Percentiles rank a stretch among this genome's conserved stretches.
phyloP scores from a whole-genome alignment of 345 rosid species.

The Syzygium grande region DNA sequence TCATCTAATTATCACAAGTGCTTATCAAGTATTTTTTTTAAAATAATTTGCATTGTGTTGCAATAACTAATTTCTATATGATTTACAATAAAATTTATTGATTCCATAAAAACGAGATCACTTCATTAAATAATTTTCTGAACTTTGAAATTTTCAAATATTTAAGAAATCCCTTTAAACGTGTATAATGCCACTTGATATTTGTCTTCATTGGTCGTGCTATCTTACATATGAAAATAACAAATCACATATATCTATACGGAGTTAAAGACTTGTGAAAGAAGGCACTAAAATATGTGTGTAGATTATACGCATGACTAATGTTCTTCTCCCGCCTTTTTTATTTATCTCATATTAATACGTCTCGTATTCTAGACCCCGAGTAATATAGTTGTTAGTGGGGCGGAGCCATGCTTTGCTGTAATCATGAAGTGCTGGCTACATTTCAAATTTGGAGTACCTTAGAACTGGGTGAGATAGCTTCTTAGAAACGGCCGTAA shows the following conservation, averaged over 20 bases:
- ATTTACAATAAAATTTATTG: neutral
- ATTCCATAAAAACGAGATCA: neutral
- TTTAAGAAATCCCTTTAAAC: neutral
- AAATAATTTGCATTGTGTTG: no score
- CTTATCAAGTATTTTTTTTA: neutral
- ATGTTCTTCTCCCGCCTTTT: neutral
- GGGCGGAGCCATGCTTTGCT: neutral
- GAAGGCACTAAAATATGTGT: neutral
- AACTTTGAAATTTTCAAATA: neutral
- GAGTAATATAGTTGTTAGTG: neutral
- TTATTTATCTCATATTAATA: no score
- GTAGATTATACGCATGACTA: neutral
- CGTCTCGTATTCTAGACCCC: rapidly evolving
- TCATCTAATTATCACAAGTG: neutral
- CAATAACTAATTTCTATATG: neutral
- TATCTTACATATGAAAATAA: neutral
- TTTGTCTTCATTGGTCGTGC: neutral
- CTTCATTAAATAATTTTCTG: neutral
- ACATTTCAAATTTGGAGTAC: neutral
- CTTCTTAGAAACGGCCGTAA: neutral
- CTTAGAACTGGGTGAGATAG: neutral
- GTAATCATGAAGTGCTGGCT: neutral
- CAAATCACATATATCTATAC: neutral
- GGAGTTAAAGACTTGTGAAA: neutral
- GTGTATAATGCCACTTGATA: neutral